These are phyloP conservation scores for Petunia axillaris DNA, from an alignment of 257 asterid species.

Conservation along the genomic window DNA sequence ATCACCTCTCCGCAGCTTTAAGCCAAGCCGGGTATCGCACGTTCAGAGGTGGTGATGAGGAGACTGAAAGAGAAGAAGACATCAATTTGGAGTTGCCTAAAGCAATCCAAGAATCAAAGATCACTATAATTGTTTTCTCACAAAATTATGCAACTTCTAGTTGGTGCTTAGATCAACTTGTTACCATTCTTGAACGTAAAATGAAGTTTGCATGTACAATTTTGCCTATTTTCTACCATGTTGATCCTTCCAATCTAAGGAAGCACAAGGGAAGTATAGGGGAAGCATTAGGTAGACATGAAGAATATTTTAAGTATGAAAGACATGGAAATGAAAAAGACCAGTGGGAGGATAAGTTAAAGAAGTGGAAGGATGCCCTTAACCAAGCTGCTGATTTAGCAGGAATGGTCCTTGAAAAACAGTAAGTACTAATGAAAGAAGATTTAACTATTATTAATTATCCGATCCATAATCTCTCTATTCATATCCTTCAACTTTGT, in stretches of 20 bases:
- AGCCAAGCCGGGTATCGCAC: background rate
- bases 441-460: no score
- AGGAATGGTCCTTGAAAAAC: constrained; percentile 17
- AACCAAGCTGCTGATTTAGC: constrained; percentile 23
- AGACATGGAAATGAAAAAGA: background rate
- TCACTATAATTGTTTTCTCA: constrained; percentile 19
- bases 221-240: constrained; percentile 17
- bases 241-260: constrained; percentile 21
- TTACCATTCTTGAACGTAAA: background rate
- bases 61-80: background rate
- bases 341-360: background rate
- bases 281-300: constrained; percentile 3
- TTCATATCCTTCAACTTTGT: no score
- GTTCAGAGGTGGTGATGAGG: background rate
- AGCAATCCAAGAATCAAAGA: constrained; percentile 19
- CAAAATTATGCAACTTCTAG: background rate
- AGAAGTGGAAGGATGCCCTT: constrained; percentile 7
- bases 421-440: background rate
- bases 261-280: constrained; percentile 19
- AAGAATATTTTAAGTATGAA: constrained; percentile 20
- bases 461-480: no score
- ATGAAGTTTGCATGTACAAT: constrained; percentile 17
- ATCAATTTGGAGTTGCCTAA: background rate
- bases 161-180: constrained; percentile 25
- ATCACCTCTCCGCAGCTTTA: constrained; percentile 11